Base-by-base conservation (phyloP, 1,284 basidiomycete species). In the Trametes versicolor region DNA sequence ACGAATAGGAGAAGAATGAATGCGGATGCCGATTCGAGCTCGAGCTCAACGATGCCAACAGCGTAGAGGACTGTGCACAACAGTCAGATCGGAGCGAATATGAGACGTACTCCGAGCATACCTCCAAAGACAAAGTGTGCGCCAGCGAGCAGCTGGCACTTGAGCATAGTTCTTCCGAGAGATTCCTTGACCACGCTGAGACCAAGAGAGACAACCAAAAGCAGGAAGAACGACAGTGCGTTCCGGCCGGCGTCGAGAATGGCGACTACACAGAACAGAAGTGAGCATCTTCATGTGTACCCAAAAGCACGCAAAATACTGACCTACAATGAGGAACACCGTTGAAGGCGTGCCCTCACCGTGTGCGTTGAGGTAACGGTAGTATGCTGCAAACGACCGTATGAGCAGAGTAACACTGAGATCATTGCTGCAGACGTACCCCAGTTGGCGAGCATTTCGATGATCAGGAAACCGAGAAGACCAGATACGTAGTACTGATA, bases 101-200 rank as follows among this genome's bases (percentile, higher is more conserved):
- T 9, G 21, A 17, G 5, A 36, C 25, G 6, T 13, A 17, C 3
- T 19, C n/a, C 4, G 1, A 3, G 79, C 71, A 66, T 78, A 98
- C 93, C 93, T 76, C 97, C 97, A 75, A 99, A 99, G 61, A 98
- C 74, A 73, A 99, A 99, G 78, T 99, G 97, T 43, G 90, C 87
- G 1, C 82, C 86, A 12, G 94, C 92, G 51, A 97, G 81, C 34
- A 91, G 74, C 69, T 93, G 89, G 64, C 94, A 95, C 71, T 84
- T 90, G 37, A 89, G 74, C 93, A 97, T 96, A 1, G 88, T 89
- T 21, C 83, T 81, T 0, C 93, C 95, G 8, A 97, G 82, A 2
- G 88, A 89, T 69, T 95, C 93, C 51, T 89, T 83, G 27, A 94
- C 94, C 37, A 97, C 95, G 68, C 91, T 93, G 48, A 97, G 81